Conservation (phyloP, 352 stramenopile genomes). For the Pythium aquatile region DNA sequence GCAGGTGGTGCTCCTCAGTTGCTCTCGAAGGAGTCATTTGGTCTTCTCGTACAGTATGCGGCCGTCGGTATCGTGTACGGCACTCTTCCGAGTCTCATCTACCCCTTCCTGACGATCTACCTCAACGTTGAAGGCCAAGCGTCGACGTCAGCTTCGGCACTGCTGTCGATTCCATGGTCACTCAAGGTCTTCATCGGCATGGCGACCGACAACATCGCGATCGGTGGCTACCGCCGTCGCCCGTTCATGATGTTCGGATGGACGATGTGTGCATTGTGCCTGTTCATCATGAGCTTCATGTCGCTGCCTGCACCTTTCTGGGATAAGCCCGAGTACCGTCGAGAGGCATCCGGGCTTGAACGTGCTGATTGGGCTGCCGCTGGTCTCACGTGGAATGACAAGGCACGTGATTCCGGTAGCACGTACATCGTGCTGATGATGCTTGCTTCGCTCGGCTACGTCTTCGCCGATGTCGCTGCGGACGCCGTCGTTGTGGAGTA, state of each 20-base stretch:
- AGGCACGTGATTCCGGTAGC: constrained; percentile 24
- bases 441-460: constrained; percentile 33
- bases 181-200: constrained; percentile 41
- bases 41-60: constrained; percentile 30
- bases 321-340: constrained; percentile 10
- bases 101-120: constrained; percentile 33
- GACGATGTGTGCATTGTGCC: constrained; percentile 19
- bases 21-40: constrained; percentile 29
- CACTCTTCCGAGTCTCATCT: constrained; percentile 29
- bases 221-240: constrained; percentile 38
- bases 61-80: constrained; percentile 34
- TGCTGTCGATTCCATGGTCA: constrained; percentile 36
- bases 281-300: constrained; percentile 33
- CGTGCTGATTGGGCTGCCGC: not conserved
- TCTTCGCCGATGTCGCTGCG: constrained; percentile 34
- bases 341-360: not conserved
- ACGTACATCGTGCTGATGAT: constrained; percentile 34
- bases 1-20: constrained; percentile 22
- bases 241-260: constrained; percentile 41
- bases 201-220: constrained; percentile 35
- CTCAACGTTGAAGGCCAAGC: constrained; percentile 29
- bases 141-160: constrained; percentile 26
- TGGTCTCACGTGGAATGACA: constrained; percentile 19
- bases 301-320: constrained; percentile 27
- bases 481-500: constrained; percentile 35